Base-by-base conservation (phyloP, 768 basidiomycete genomes). In the Cubamyces lactineus region DNA sequence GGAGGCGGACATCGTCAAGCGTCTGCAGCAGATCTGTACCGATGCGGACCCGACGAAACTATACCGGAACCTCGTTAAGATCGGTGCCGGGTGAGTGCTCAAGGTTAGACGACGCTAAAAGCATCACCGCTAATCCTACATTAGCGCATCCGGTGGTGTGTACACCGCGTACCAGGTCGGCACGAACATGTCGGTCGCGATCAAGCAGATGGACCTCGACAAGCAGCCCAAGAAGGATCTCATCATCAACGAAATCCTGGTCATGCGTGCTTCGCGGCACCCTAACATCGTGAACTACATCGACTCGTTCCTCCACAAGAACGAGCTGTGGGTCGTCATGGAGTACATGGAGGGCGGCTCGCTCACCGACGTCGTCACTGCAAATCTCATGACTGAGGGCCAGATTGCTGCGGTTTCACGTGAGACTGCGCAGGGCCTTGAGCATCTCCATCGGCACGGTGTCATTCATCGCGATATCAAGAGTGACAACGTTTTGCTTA, bases 201-300 rank as follows among this genome's bases (percentile, higher is more conserved):
- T 99, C 84, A 99, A 99, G 77, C 96, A 98, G 77, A 99, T 98
- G 97, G 97, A 99, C 80, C 83, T 99, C 30, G 96, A 98, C 76
- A 97, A 98, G 79, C 97, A 98, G 71, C 97, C 97, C 43, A 98
- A 98, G 83, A 98, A 98, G 77, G 96, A 98, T 72, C 83, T 99
- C 52, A 98, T 99, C 79, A 98, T 99, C 80, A 98, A 99, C 76
- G 97, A 99, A 77, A 98, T 98, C 67, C 86, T 99, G 66, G 97
- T 98, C 72, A 98, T 99, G 97, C 92, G 96, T 23, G 88, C 94
- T 23, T 92, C 92, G 17, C 84, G 92, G 39, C 96, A 98, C 74
- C 94, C 95, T n/a, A 99, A 99, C 73, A 98, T 98, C 68, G 96
- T 99, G 79, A 98, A 99, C 74, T 99, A 94, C 78, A 98, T 98